Evolutionary conservation across 2,329 filamentous ascomycete species (phyloP).

Genomic region (Bisporella sp.): DNA sequence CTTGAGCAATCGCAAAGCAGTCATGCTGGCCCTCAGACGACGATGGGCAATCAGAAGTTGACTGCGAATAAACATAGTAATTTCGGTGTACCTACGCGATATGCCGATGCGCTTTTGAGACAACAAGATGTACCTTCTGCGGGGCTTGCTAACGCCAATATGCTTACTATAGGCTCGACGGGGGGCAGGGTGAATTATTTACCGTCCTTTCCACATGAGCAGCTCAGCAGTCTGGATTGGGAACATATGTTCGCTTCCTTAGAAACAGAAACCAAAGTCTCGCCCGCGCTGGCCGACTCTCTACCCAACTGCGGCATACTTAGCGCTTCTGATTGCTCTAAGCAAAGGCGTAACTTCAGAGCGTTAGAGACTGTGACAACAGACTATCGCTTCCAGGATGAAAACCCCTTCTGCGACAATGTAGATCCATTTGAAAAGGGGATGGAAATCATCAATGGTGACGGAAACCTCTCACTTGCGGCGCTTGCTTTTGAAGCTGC

Average conservation of each 20-base stretch:
- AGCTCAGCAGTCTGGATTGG: not conserved
- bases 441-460: not conserved
- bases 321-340: not conserved
- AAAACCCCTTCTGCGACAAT: not conserved
- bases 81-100: too few relatives aligned
- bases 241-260: not conserved
- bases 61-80: not conserved
- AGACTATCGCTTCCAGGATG: not conserved
- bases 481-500: constrained; percentile 4
- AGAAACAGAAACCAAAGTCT: not conserved
- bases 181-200: not conserved
- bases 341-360: not conserved
- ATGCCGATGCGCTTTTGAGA: not conserved
- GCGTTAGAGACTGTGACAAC: not conserved
- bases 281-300: not conserved
- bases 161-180: not conserved
- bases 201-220: not conserved
- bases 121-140: not conserved
- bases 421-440: not conserved
- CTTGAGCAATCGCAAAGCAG: not conserved
- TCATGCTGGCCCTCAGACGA: not conserved
- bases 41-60: too few relatives aligned
- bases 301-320: not conserved
- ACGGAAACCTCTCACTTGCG: constrained; percentile 3
- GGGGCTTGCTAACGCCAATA: not conserved